A percentile compares a stretch with the other conserved stretches of the same genome.
Conservation (phyloP, 129 eudicot genomes). For the Daucus carota region DH1_v3.0 NC_030382.2:52522001-52522500, state of each 20-base stretch:
- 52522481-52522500: neutral
- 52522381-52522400: slow-evolving; percentile 84
- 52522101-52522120: no score
- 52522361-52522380: slow-evolving; percentile 80
- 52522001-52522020: no score
- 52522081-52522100: no score
- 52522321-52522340: slow-evolving; percentile 95
- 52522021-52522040: no score
- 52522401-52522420: slow-evolving; percentile 36
- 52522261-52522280: slow-evolving; percentile 4
- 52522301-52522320: slow-evolving; percentile 19
- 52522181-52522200: no score
- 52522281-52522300: slow-evolving; percentile 25
- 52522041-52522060: no score
- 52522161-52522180: no score
- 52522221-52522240: neutral
- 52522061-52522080: no score
- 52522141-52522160: no score
- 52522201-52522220: no score
- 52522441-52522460: slow-evolving; percentile 22
- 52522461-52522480: slow-evolving; percentile 14
- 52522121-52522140: no score
- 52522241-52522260: neutral
- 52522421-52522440: slow-evolving; percentile 81
- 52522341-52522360: slow-evolving; percentile 91